phyloP scores from a whole-genome alignment of 306 rosid genomes.

The Rubus idaeus region DNA sequence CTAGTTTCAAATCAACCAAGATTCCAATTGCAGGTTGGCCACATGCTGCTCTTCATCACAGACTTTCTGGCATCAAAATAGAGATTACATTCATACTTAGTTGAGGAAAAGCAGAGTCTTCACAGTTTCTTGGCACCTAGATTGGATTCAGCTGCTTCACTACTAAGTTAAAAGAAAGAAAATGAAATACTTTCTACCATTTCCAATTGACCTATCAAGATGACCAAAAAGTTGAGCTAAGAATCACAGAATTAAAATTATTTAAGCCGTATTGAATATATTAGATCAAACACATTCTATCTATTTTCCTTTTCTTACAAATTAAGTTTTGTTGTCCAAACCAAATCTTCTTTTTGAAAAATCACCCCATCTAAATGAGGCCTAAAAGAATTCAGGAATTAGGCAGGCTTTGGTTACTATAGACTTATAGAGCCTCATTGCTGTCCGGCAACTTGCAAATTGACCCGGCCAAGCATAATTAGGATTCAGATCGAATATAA shows the following conservation, averaged over 20 bases:
- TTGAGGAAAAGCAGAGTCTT: background rate
- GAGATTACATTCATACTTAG: background rate
- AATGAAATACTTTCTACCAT: background rate
- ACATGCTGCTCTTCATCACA: background rate
- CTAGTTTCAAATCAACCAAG: background rate
- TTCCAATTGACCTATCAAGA: background rate
- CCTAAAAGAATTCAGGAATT: no score
- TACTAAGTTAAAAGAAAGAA: background rate
- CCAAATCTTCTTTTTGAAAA: no score
- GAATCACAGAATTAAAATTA: slow-evolving; percentile 25
- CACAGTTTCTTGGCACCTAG: background rate
- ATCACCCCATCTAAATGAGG: no score
- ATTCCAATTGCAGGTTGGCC: slow-evolving; percentile 5
- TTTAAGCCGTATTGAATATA: no score
- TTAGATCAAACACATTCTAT: no score
- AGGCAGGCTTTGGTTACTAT: no score
- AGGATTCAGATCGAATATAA: no score
- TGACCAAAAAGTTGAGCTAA: background rate
- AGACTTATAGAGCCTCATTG: no score
- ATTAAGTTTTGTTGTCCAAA: no score
- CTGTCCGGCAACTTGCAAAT: no score
- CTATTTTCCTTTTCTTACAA: no score
- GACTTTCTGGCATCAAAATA: background rate
- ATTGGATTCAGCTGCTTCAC: background rate
- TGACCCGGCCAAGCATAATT: no score